A percentile compares a stretch with the other conserved stretches of the same genome.
Conservation (phyloP, 768 basidiomycete genomes). For the Trametes punicea region DNA sequence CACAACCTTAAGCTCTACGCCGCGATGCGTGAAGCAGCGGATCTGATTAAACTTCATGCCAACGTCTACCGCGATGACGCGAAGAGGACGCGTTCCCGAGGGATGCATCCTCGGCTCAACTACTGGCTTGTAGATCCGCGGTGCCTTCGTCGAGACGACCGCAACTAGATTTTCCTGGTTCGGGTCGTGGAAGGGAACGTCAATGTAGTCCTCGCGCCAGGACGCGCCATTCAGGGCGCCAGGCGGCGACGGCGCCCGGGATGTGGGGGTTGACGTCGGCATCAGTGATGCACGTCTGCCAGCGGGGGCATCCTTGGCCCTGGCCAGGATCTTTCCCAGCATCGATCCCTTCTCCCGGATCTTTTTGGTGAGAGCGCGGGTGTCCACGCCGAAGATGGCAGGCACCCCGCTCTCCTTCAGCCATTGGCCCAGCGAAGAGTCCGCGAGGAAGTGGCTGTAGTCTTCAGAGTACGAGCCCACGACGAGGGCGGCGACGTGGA, state of each 20-base stretch:
- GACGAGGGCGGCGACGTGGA: constrained; percentile 89
- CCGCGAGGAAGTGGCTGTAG: constrained; percentile 92
- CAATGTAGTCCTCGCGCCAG: constrained; percentile 85
- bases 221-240: constrained; percentile 34
- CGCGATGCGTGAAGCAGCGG: constrained; percentile 88
- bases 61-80: constrained; percentile 90
- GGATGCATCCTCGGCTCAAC: constrained; percentile 62
- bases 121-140: constrained; percentile 67
- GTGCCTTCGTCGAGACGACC: constrained; percentile 69
- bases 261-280: constrained; percentile 39
- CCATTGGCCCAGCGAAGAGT: constrained; percentile 86
- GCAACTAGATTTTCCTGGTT: constrained; percentile 91
- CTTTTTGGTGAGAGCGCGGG: constrained; percentile 93
- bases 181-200: constrained; percentile 83
- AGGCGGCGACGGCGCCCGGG: constrained; percentile 53
- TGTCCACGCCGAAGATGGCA: constrained; percentile 94
- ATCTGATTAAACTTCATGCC: constrained; percentile 99
- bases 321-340: constrained; percentile 80
- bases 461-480: constrained; percentile 93
- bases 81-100: constrained; percentile 65
- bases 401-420: constrained; percentile 93
- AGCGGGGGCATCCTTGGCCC: constrained; percentile 46
- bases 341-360: constrained; percentile 93
- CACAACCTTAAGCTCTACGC: constrained; percentile 94
- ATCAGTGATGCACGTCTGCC: constrained; percentile 34